Conservation (phyloP, 2,329 filamentous ascomycete genomes). For the Fusarium sp. region DNA sequence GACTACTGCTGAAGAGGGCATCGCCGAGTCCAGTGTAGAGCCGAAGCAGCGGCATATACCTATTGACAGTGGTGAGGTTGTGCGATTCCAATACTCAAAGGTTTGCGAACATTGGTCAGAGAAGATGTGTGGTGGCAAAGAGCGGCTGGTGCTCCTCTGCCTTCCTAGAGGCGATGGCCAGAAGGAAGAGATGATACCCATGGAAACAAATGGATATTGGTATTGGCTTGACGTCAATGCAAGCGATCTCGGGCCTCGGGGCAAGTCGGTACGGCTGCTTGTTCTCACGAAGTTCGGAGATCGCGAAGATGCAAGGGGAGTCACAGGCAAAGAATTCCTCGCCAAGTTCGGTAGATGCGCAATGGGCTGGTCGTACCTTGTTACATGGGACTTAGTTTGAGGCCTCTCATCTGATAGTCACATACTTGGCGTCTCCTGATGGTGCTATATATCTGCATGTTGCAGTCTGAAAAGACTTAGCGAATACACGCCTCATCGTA, state of each 20-base stretch:
- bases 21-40: slow-evolving; percentile 68
- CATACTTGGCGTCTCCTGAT: slow-evolving; percentile 13
- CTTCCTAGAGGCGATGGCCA: slow-evolving; percentile 74
- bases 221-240: slow-evolving; percentile 84
- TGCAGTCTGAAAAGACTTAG: slow-evolving; percentile 6
- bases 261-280: slow-evolving; percentile 73
- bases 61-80: slow-evolving; percentile 63
- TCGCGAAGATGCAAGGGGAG: slow-evolving; percentile 59
- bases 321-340: slow-evolving; percentile 59
- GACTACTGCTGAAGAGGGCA: slow-evolving; percentile 59
- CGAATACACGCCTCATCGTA: background rate
- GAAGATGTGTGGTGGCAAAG: slow-evolving; percentile 73
- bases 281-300: slow-evolving; percentile 65
- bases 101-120: slow-evolving; percentile 85
- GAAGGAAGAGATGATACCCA: slow-evolving; percentile 74
- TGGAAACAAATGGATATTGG: slow-evolving; percentile 81
- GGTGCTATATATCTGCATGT: background rate
- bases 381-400: slow-evolving; percentile 62
- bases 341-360: slow-evolving; percentile 56
- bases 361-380: slow-evolving; percentile 58
- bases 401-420: slow-evolving; percentile 8
- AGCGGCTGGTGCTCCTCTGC: slow-evolving; percentile 76
- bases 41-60: slow-evolving; percentile 65
- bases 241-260: slow-evolving; percentile 72
- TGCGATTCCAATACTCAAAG: slow-evolving; percentile 84